These are phyloP conservation scores for Fusarium armeniacum DNA, from an alignment of 2,329 filamentous ascomycete species.

Conservation along the genomic window DNA sequence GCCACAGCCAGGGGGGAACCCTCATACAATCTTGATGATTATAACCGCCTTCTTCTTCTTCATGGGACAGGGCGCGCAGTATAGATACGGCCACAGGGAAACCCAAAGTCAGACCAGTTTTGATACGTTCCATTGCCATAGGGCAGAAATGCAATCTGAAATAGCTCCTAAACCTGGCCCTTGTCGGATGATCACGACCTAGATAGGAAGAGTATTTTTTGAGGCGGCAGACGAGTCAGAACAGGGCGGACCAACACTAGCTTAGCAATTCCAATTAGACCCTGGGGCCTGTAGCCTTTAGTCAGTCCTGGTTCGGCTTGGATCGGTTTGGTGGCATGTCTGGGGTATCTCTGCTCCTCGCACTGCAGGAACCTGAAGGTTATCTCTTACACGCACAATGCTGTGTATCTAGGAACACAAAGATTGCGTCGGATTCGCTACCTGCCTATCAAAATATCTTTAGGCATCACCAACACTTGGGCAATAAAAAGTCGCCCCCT, in stretches of 20 bases:
- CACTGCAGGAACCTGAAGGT: constrained; percentile 19
- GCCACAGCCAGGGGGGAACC: not conserved
- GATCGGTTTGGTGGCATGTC: not conserved
- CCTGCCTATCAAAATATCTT: not conserved
- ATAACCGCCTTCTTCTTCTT: not conserved
- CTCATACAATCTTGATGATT: not conserved
- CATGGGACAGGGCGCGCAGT: constrained; percentile 9
- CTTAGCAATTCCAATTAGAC: constrained; percentile 23
- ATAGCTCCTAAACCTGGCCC: constrained; percentile 6
- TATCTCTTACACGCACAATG: constrained; percentile 7
- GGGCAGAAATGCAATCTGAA: constrained; percentile 28
- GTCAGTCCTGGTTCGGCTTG: not conserved
- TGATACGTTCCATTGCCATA: constrained; percentile 29
- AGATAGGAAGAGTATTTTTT: constrained; percentile 28
- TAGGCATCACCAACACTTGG: constrained; percentile 3
- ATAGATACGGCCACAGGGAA: constrained; percentile 7
- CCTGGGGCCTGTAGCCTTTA: not conserved
- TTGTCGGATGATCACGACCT: constrained; percentile 23
- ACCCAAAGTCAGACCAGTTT: constrained; percentile 44
- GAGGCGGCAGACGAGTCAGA: constrained; percentile 39
- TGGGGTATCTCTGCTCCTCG: constrained; percentile 13
- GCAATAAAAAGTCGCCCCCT: not conserved
- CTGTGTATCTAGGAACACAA: not conserved
- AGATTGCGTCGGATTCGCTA: not conserved
- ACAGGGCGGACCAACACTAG: constrained; percentile 19